These are phyloP conservation scores for Neurospora cerealis DNA, from an alignment of 495 filamentous ascomycete genomes.

Conservation along the genomic window DNA sequence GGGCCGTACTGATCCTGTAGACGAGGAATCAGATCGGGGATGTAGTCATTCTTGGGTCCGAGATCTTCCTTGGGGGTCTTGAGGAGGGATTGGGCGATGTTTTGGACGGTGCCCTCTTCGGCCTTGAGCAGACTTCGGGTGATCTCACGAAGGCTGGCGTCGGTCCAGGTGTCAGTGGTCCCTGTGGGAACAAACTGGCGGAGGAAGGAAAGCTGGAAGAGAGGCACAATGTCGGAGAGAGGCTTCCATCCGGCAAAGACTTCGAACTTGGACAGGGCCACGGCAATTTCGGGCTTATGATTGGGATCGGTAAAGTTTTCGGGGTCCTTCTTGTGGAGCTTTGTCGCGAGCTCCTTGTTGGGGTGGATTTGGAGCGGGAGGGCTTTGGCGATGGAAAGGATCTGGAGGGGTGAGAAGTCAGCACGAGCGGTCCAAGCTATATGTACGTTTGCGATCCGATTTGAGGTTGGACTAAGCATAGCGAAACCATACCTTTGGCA, in stretches of 20 bases:
- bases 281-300: constrained; percentile 76
- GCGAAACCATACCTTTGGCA: constrained; percentile 50
- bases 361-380: constrained; percentile 77
- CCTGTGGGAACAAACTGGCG: constrained; percentile 40
- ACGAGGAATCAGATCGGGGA: constrained; percentile 53
- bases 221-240: constrained; percentile 44
- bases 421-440: neutral
- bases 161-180: constrained; percentile 35
- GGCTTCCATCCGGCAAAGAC: constrained; percentile 72
- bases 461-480: no score
- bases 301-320: constrained; percentile 60
- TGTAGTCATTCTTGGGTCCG: constrained; percentile 36
- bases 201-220: constrained; percentile 43
- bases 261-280: constrained; percentile 68
- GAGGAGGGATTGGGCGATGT: constrained; percentile 41
- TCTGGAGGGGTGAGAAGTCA: constrained; percentile 22
- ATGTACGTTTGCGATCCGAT: neutral
- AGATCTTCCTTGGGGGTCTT: constrained; percentile 24
- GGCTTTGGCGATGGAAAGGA: constrained; percentile 69
- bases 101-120: constrained; percentile 38
- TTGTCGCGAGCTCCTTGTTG: constrained; percentile 51
- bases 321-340: constrained; percentile 55
- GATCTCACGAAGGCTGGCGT: constrained; percentile 50
- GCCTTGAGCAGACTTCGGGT: constrained; percentile 47
- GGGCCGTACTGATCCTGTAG: constrained; percentile 54